phyloP scores from a whole-genome alignment of 2,329 filamentous ascomycete genomes.

The Penicillium sp. region DNA sequence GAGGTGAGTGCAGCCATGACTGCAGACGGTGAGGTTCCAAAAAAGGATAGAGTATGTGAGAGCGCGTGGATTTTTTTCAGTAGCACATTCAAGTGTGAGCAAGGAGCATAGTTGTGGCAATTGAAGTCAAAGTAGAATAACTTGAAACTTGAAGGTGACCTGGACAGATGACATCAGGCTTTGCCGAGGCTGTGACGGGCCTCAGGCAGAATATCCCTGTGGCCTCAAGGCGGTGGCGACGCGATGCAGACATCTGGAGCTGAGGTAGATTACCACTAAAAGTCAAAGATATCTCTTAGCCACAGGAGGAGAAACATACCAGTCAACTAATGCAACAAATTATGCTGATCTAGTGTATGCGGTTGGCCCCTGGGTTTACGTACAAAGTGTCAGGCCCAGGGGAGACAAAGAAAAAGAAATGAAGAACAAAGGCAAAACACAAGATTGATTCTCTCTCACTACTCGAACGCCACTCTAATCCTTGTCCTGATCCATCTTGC shows the following conservation, averaged over 20 bases:
- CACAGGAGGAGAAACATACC: too few species aligned
- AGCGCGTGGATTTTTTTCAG: not conserved
- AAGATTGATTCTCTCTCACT: too few species aligned
- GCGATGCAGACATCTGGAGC: not conserved
- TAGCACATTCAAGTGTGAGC: not conserved
- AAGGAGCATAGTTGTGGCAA: conserved; percentile 5
- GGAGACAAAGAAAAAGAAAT: too few species aligned
- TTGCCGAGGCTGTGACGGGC: conserved; percentile 8
- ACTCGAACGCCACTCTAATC: too few species aligned
- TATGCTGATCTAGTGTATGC: too few species aligned
- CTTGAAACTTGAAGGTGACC: conserved; percentile 1
- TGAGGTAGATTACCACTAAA: not conserved
- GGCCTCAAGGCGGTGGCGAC: not conserved
- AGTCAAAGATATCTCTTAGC: too few species aligned
- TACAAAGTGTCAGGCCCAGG: too few species aligned
- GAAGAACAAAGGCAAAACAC: too few species aligned
- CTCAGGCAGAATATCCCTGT: conserved; percentile 2
- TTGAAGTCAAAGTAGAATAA: not conserved
- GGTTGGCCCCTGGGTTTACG: too few species aligned
- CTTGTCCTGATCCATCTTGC: too few species aligned
- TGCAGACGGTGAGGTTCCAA: not conserved
- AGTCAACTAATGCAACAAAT: too few species aligned
- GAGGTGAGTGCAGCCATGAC: conserved; percentile 20
- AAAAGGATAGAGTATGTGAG: not conserved
- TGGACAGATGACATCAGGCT: conserved; percentile 13